phyloP scores from a whole-genome alignment of 345 rosid species.

The Physaria fendleri region DNA sequence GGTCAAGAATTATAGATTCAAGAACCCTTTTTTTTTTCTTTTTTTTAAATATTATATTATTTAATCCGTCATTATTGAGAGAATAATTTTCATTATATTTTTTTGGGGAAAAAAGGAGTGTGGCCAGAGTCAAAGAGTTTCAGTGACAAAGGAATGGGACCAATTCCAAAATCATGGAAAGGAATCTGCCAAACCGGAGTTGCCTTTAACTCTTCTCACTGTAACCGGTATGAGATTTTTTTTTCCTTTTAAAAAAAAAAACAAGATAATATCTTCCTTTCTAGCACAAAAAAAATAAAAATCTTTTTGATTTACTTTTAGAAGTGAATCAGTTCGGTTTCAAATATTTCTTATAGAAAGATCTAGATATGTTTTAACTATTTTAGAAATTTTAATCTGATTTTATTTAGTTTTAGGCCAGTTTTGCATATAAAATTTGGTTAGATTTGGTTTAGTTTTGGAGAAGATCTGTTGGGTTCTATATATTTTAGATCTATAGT shows the following conservation, averaged over 20 bases:
- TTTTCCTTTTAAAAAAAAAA: too few relatives aligned
- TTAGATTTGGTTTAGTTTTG: too few relatives aligned
- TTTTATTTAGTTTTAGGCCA: too few relatives aligned
- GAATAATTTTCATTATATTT: neutral
- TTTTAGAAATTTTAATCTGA: too few relatives aligned
- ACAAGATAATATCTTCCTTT: neutral
- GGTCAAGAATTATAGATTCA: conserved; percentile 18
- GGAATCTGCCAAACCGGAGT: conserved; percentile 76
- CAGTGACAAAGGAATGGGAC: conserved; percentile 67
- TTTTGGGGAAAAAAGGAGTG: conserved; percentile 42
- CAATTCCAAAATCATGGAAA: conserved; percentile 80
- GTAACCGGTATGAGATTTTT: conserved; percentile 46
- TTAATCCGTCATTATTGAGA: neutral
- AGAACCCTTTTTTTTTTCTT: too few relatives aligned
- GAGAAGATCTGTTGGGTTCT: too few relatives aligned
- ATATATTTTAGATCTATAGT: too few relatives aligned
- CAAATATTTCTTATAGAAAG: too few relatives aligned
- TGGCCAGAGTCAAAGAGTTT: conserved; percentile 94
- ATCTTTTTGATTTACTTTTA: neutral
- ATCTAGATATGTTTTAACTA: too few relatives aligned
- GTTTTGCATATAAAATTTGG: too few relatives aligned
- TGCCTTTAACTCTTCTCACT: conserved; percentile 60
- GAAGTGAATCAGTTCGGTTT: too few relatives aligned
- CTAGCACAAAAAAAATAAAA: neutral
- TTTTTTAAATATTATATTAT: too few relatives aligned